Evolutionary conservation across 805 yeast species (phyloP).

Genomic region (Saccharomycopsis fibuligera): DNA sequence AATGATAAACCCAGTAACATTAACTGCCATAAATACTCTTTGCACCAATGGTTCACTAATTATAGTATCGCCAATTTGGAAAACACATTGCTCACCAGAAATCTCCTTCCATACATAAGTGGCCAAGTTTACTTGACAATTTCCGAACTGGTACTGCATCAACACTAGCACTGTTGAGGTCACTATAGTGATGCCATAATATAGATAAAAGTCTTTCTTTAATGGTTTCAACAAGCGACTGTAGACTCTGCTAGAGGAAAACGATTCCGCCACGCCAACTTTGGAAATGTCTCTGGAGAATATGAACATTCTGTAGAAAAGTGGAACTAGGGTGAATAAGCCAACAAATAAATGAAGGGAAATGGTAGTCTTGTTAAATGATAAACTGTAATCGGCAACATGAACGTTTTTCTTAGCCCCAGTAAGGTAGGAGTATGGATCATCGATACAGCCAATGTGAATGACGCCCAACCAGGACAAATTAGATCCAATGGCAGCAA

Average conservation of each 20-base stretch:
- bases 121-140: too few species aligned
- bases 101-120: too few species aligned
- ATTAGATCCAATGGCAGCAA: too few species aligned
- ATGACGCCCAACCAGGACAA: too few species aligned
- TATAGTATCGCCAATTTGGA: too few species aligned
- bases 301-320: neutral
- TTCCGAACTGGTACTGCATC: too few species aligned
- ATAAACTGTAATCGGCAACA: neutral
- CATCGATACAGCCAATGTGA: slow-evolving; percentile 3
- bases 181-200: too few species aligned
- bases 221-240: neutral
- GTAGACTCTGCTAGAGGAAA: neutral
- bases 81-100: too few species aligned
- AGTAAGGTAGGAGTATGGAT: neutral
- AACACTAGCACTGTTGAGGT: too few species aligned
- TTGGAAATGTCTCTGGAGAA: neutral
- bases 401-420: neutral
- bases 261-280: slow-evolving; percentile 2
- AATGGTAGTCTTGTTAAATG: neutral
- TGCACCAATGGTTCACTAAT: too few species aligned
- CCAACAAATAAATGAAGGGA: neutral
- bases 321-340: slow-evolving; percentile 3
- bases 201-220: neutral
- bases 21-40: neutral
- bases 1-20: slow-evolving; percentile 10